Conservation (phyloP, 2,329 filamentous ascomycete species). For the Alternaria sp. region DNA sequence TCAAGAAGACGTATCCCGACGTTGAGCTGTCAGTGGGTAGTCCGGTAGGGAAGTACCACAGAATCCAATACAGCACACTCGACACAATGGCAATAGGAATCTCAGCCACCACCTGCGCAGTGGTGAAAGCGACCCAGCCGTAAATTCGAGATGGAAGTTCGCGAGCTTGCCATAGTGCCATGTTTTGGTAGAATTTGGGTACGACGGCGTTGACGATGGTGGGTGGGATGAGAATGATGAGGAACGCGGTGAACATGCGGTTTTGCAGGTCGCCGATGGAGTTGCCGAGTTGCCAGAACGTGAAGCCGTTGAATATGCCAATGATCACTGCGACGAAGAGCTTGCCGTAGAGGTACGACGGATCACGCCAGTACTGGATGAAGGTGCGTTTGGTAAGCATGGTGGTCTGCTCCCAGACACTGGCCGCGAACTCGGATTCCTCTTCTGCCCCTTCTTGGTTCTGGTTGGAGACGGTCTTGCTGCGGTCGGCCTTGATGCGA, state of each 20-base stretch:
- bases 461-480: slow-evolving; percentile 50
- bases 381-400: slow-evolving; percentile 75
- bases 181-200: slow-evolving; percentile 78
- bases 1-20: slow-evolving; percentile 78
- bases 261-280: slow-evolving; percentile 74
- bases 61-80: slow-evolving; percentile 70
- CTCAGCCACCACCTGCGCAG: slow-evolving; percentile 72
- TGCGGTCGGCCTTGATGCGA: slow-evolving; percentile 65
- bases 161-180: slow-evolving; percentile 73
- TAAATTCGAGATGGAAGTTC: slow-evolving; percentile 79
- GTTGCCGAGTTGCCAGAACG: slow-evolving; percentile 73
- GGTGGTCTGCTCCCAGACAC: slow-evolving; percentile 66
- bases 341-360: slow-evolving; percentile 78
- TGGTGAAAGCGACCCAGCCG: slow-evolving; percentile 72
- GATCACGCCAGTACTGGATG: slow-evolving; percentile 75
- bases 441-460: slow-evolving; percentile 24
- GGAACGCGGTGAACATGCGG: slow-evolving; percentile 75
- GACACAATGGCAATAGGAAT: slow-evolving; percentile 72
- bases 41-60: slow-evolving; percentile 80
- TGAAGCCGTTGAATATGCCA: slow-evolving; percentile 81
- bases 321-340: slow-evolving; percentile 74
- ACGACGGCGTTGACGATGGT: slow-evolving; percentile 76
- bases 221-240: slow-evolving; percentile 66
- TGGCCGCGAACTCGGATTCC: slow-evolving; percentile 68
- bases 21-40: slow-evolving; percentile 68